phyloP scores from a whole-genome alignment of 1,139 yeast species.

The Nakaseomyces sp. region DNA sequence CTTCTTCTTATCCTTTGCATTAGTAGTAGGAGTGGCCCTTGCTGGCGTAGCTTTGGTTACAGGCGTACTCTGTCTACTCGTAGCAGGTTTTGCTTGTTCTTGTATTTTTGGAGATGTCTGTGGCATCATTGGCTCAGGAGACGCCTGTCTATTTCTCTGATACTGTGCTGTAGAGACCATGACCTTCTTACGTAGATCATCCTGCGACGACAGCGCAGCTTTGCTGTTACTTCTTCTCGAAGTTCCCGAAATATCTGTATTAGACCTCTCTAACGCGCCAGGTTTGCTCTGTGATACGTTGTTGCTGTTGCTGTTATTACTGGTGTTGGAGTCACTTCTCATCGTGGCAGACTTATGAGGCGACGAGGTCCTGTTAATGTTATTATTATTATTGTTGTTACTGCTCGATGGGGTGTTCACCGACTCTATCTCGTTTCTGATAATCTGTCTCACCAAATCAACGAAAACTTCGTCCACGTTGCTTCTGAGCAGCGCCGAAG shows the following conservation, averaged over 20 bases:
- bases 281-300: too few species aligned
- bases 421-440: slow-evolving; percentile 49
- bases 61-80: too few species aligned
- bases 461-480: slow-evolving; percentile 88
- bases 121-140: not conserved
- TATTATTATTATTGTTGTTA: not conserved
- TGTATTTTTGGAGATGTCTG: too few species aligned
- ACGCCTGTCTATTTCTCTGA: not conserved
- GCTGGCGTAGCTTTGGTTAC: not conserved
- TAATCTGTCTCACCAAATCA: slow-evolving; percentile 82
- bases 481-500: slow-evolving; percentile 84
- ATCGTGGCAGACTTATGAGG: not conserved
- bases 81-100: too few species aligned
- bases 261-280: not conserved
- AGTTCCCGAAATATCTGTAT: not conserved
- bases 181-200: slow-evolving; percentile 1
- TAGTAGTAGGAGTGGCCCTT: not conserved
- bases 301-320: not conserved
- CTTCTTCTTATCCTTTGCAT: slow-evolving; percentile 1
- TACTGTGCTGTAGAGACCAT: slow-evolving; percentile 3
- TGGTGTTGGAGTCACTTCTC: slow-evolving; percentile 1
- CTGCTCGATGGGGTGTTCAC: slow-evolving; percentile 13
- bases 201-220: not conserved
- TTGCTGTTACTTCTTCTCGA: slow-evolving; percentile 2
- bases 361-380: not conserved